These are phyloP conservation scores for Erodium trifolium DNA, from an alignment of 441 rosid species.

Conservation along the genomic window DNA sequence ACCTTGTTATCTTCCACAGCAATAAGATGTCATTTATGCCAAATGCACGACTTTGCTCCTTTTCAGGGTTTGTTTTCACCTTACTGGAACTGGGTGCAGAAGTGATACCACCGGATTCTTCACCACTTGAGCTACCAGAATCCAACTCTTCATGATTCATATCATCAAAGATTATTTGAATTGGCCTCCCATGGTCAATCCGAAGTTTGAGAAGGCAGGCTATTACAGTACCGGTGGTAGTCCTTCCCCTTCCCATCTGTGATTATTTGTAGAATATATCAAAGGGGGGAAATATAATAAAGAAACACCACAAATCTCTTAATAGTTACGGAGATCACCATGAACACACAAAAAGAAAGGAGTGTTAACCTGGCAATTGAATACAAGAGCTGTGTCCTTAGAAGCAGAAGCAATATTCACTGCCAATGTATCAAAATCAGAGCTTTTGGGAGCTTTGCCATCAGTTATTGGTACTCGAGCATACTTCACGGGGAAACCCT, in stretches of 20 bases:
- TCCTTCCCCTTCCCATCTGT: constrained; percentile 99
- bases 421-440: constrained; percentile 78
- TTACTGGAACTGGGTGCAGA: constrained; percentile 21
- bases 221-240: constrained; percentile 97
- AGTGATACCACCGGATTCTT: constrained; percentile 59
- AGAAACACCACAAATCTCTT: constrained; percentile 16
- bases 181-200: constrained; percentile 79
- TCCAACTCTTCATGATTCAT: constrained; percentile 57
- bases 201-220: constrained; percentile 96
- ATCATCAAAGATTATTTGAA: constrained; percentile 55
- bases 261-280: constrained; percentile 20
- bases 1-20: constrained; percentile 85
- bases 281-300: constrained; percentile 6
- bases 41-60: constrained; percentile 55
- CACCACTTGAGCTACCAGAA: constrained; percentile 88
- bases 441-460: constrained; percentile 98
- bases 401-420: constrained; percentile 84
- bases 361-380: constrained; percentile 91
- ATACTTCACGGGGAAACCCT: constrained; percentile 79
- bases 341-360: constrained; percentile 13
- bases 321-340: constrained; percentile 13
- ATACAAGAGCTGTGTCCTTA: constrained; percentile 84
- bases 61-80: constrained; percentile 33
- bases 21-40: constrained; percentile 89
- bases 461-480: constrained; percentile 98